Percentiles rank a stretch among this genome's conserved stretches.
phyloP scores from a whole-genome alignment of 2,329 filamentous ascomycete species.

The Pezicula radicicola region DNA sequence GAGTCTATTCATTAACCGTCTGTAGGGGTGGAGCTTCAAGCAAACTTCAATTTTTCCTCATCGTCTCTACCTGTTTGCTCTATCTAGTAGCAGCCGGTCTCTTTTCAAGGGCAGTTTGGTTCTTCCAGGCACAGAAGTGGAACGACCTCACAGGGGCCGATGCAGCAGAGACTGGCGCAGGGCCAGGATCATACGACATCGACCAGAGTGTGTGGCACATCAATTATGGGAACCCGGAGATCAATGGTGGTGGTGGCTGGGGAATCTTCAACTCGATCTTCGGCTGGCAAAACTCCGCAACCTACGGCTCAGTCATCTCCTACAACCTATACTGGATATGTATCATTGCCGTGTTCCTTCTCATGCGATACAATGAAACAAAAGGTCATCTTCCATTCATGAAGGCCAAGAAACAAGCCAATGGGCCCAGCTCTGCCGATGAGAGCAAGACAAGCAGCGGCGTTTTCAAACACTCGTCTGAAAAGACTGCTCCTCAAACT shows the following conservation, averaged over 20 bases:
- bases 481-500: slow-evolving; percentile 5
- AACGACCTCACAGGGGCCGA: slow-evolving; percentile 44
- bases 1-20: background rate
- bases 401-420: slow-evolving; percentile 12
- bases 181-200: slow-evolving; percentile 78
- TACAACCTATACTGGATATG: slow-evolving; percentile 87
- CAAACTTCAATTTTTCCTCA: slow-evolving; percentile 73
- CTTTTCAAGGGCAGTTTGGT: slow-evolving; percentile 76
- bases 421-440: background rate
- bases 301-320: slow-evolving; percentile 80
- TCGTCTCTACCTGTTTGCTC: slow-evolving; percentile 76
- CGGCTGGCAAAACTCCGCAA: slow-evolving; percentile 86
- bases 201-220: slow-evolving; percentile 78
- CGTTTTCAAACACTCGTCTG: background rate
- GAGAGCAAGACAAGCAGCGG: slow-evolving; percentile 5
- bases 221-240: slow-evolving; percentile 75
- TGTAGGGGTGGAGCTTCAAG: slow-evolving; percentile 58
- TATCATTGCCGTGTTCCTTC: slow-evolving; percentile 61
- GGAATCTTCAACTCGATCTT: slow-evolving; percentile 83
- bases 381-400: slow-evolving; percentile 42
- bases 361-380: slow-evolving; percentile 65
- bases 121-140: slow-evolving; percentile 69
- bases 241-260: slow-evolving; percentile 76
- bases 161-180: slow-evolving; percentile 58
- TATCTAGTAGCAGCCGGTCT: slow-evolving; percentile 83